A percentile compares a stretch with the other conserved stretches of the same genome.
These are phyloP conservation scores for Zygosaccharomyces lentus DNA, from an alignment of 805 yeast genomes.

Conservation along the genomic window DNA sequence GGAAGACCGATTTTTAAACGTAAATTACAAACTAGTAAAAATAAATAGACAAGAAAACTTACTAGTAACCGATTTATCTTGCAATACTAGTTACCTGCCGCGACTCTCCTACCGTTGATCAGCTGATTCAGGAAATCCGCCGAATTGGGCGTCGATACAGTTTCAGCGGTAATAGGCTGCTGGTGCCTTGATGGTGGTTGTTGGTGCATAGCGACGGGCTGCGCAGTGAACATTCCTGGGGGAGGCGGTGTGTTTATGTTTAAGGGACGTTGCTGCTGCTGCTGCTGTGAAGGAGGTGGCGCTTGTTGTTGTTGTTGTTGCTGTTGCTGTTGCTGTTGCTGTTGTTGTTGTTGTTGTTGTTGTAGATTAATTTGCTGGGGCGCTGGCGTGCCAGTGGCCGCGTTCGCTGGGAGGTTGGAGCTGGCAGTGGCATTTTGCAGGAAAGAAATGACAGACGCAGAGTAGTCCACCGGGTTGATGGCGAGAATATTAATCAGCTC, in stretches of 20 bases:
- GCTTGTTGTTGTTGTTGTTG: slow-evolving; percentile 33
- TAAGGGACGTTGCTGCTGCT: slow-evolving; percentile 37
- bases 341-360: slow-evolving; percentile 28
- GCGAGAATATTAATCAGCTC: slow-evolving; percentile 38
- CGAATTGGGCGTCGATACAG: slow-evolving; percentile 47
- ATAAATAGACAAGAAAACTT: slow-evolving; percentile 3
- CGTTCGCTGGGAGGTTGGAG: slow-evolving; percentile 29
- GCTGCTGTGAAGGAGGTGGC: slow-evolving; percentile 23
- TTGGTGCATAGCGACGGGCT: slow-evolving; percentile 15
- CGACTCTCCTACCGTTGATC: slow-evolving; percentile 66
- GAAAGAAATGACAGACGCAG: slow-evolving; percentile 32
- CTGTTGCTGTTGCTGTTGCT: slow-evolving; percentile 28
- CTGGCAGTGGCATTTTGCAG: slow-evolving; percentile 27
- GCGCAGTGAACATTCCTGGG: slow-evolving; percentile 54
- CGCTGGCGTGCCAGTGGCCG: slow-evolving; percentile 12
- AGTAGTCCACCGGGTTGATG: slow-evolving; percentile 32
- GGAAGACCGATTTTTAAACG: background rate
- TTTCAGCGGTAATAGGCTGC: slow-evolving; percentile 21
- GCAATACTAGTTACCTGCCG: slow-evolving; percentile 27
- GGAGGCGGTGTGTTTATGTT: slow-evolving; percentile 62
- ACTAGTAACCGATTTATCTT: background rate
- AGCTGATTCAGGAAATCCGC: slow-evolving; percentile 80
- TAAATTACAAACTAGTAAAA: background rate
- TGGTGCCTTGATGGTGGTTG: slow-evolving; percentile 23
- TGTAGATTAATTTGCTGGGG: slow-evolving; percentile 17